Conservation (phyloP, 1,139 yeast species). For the Debaryomyces psychrophilus region DNA sequence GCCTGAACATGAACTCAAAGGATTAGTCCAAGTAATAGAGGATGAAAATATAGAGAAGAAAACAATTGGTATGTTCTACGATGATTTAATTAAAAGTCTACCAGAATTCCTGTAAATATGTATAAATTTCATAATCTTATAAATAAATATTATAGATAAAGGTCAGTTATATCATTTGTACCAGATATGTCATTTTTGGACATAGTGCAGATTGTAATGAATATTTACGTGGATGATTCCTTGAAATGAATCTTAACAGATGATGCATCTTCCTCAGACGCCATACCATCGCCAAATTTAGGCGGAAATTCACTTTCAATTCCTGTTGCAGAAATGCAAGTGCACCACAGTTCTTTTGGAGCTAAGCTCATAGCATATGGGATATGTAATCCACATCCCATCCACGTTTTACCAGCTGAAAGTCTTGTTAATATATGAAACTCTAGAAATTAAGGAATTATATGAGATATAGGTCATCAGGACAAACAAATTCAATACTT, state of each 20-base stretch:
- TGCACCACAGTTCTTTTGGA: conserved; percentile 41
- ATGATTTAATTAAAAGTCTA: conserved; percentile 1
- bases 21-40: conserved; percentile 25
- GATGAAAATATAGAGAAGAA: conserved; percentile 25
- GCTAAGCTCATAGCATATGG: conserved; percentile 41
- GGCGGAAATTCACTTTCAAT: conserved; percentile 19
- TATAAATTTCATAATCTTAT: not conserved
- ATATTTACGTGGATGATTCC: not conserved
- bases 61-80: conserved; percentile 6
- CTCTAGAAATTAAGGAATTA: not conserved
- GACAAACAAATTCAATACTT: not conserved
- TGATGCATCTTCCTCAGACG: not conserved
- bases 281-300: conserved; percentile 20
- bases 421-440: not conserved
- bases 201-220: too few relatives aligned
- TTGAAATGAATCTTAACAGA: not conserved
- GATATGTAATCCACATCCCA: conserved; percentile 50
- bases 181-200: too few relatives aligned
- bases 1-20: conserved; percentile 39
- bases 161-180: not conserved
- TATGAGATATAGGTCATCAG: not conserved
- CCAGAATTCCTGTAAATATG: conserved; percentile 3
- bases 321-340: conserved; percentile 24
- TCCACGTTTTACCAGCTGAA: conserved; percentile 40
- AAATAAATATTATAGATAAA: not conserved